phyloP scores from a whole-genome alignment of 73 alveolate species.

The Paramecium caudatum region DNA sequence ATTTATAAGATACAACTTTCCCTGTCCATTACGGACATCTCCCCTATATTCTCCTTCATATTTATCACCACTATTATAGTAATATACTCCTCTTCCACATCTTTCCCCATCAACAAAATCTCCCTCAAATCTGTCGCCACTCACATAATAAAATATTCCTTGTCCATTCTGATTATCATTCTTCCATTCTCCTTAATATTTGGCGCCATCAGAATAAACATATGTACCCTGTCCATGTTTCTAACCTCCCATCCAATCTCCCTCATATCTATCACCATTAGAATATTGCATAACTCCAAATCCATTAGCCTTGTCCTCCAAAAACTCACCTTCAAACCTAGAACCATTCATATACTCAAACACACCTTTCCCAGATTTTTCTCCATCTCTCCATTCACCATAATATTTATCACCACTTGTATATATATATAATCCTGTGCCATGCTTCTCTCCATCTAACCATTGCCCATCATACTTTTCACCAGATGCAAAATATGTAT shows the following conservation, averaged over 20 bases:
- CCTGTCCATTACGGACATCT: conserved; percentile 56
- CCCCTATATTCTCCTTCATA: conserved; percentile 80
- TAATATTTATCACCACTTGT: conserved; percentile 91
- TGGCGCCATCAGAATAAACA: conserved; percentile 72
- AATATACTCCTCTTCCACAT: conserved; percentile 79
- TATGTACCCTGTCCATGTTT: conserved; percentile 77
- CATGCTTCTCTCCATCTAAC: conserved; percentile 93
- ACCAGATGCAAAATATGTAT: conserved; percentile 86
- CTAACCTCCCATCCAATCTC: conserved; percentile 79
- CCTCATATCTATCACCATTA: conserved; percentile 77
- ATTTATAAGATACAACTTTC: conserved; percentile 42
- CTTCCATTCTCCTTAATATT: conserved; percentile 78
- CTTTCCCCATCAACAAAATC: conserved; percentile 78
- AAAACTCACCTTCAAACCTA: conserved; percentile 58
- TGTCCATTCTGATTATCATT: conserved; percentile 73
- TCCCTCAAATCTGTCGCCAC: conserved; percentile 78
- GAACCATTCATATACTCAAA: conserved; percentile 54
- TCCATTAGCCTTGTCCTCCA: conserved; percentile 56
- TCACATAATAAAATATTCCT: conserved; percentile 66
- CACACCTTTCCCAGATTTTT: conserved; percentile 75
- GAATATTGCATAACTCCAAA: conserved; percentile 64
- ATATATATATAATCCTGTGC: conserved; percentile 94
- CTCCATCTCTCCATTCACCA: conserved; percentile 98
- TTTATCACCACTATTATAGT: conserved; percentile 80
- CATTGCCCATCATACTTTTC: conserved; percentile 93